Evolutionary conservation across 2,329 filamentous ascomycete species (phyloP).

Genomic region (Venturia effusa): DNA sequence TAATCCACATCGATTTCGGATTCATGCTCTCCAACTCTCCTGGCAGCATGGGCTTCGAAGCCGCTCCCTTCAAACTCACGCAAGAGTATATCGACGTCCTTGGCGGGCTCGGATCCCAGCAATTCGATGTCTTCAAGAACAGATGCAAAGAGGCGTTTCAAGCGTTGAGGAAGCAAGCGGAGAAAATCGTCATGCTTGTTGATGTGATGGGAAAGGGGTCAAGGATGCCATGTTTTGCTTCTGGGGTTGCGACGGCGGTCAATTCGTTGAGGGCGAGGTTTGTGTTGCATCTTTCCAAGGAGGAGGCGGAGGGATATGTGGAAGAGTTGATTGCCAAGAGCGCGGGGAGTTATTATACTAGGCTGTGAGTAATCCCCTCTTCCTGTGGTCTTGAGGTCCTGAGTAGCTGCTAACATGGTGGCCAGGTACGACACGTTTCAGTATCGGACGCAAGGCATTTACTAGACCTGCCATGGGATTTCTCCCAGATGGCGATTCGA

Average conservation of each 20-base stretch:
- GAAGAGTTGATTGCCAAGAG: slow-evolving; percentile 75
- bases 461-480: slow-evolving; percentile 34
- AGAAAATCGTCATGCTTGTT: slow-evolving; percentile 71
- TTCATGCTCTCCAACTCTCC: slow-evolving; percentile 86
- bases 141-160: slow-evolving; percentile 79
- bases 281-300: slow-evolving; percentile 70
- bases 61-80: slow-evolving; percentile 76
- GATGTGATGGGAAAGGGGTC: slow-evolving; percentile 76
- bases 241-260: slow-evolving; percentile 61
- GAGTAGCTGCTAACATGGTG: slow-evolving; percentile 15
- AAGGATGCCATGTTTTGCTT: slow-evolving; percentile 75
- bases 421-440: slow-evolving; percentile 73
- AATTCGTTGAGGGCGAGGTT: slow-evolving; percentile 61
- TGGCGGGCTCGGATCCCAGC: slow-evolving; percentile 57
- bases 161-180: slow-evolving; percentile 65
- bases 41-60: slow-evolving; percentile 74
- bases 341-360: slow-evolving; percentile 76
- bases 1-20: slow-evolving; percentile 81
- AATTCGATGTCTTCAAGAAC: slow-evolving; percentile 65
- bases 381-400: slow-evolving; percentile 4
- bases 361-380: slow-evolving; percentile 48
- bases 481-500: not conserved
- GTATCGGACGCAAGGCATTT: slow-evolving; percentile 80
- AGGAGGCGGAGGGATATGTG: slow-evolving; percentile 72
- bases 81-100: slow-evolving; percentile 79